Conservation (phyloP, 805 yeast genomes). For the Starmerella gropengiesseri region DNA sequence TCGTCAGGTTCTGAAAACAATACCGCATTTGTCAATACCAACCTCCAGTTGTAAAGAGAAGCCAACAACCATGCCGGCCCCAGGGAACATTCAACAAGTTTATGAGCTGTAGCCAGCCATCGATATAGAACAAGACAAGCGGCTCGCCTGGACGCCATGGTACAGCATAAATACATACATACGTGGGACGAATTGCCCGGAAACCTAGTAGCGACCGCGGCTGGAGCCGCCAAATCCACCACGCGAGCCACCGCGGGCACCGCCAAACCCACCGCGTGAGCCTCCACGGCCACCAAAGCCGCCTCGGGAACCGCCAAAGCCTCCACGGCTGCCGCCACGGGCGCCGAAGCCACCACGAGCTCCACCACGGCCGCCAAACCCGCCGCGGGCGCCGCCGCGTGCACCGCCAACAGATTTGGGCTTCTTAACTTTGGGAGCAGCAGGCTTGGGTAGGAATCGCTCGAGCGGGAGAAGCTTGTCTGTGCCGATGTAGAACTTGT, state of each 20-base stretch:
- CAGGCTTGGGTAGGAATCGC: conserved; percentile 91
- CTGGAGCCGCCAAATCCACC: conserved; percentile 22
- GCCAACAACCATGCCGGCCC: too few species aligned
- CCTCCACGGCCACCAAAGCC: conserved; percentile 27
- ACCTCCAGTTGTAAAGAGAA: too few species aligned
- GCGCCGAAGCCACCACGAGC: conserved; percentile 30
- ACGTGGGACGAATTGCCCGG: background rate
- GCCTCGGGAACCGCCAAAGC: conserved; percentile 32
- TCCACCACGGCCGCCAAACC: conserved; percentile 25
- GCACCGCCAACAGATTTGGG: conserved; percentile 61
- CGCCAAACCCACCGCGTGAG: conserved; percentile 25
- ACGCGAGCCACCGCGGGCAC: conserved; percentile 23
- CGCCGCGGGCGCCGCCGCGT: conserved; percentile 37
- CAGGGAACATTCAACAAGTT: too few species aligned
- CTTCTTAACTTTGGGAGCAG: conserved; percentile 26
- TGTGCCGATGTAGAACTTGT: conserved; percentile 88
- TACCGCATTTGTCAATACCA: too few species aligned
- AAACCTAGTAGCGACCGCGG: conserved; percentile 3
- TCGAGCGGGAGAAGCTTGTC: conserved; percentile 93
- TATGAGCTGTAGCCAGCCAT: too few species aligned
- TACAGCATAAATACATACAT: conserved; percentile 3
- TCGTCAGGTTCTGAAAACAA: background rate
- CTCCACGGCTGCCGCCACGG: conserved; percentile 28
- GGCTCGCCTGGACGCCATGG: too few species aligned
- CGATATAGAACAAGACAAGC: too few species aligned